A percentile compares a stretch with the other conserved stretches of the same genome.
Evolutionary conservation across 1,284 basidiomycete species (phyloP).

Genomic region (Macrocystidia cucumis): DNA sequence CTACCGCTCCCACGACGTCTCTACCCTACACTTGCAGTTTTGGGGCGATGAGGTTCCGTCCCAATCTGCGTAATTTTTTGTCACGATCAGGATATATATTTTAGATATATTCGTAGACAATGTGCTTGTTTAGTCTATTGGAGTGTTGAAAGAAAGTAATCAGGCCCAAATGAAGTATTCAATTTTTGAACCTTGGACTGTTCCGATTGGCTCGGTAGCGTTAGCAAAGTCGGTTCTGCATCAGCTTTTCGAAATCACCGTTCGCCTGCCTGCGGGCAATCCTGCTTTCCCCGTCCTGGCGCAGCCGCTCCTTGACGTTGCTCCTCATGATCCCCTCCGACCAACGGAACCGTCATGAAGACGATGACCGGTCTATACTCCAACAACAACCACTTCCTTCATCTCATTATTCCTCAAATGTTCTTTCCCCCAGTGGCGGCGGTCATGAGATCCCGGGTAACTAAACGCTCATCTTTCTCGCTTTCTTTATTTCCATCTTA

Average conservation of each 20-base stretch:
- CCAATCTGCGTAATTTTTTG: too few relatives aligned
- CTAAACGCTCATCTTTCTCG: conserved; percentile 14
- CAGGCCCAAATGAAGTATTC: conserved; percentile 12
- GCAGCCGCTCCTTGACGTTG: conserved; percentile 25
- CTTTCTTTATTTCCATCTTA: conserved; percentile 12
- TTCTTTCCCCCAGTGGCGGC: conserved; percentile 14
- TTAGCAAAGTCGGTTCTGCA: conserved; percentile 29
- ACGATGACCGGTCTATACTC: too few relatives aligned
- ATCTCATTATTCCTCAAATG: conserved; percentile 5
- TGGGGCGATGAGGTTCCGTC: conserved; percentile 9
- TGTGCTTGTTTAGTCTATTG: conserved; percentile 5
- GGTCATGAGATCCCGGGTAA: conserved; percentile 29
- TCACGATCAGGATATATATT: too few relatives aligned
- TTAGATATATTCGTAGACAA: not conserved
- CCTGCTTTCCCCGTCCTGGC: conserved; percentile 35
- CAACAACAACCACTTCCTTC: not conserved
- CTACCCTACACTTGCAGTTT: conserved; percentile 22
- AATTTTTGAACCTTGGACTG: conserved; percentile 27
- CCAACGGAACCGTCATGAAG: conserved; percentile 36
- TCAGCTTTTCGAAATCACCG: conserved; percentile 36
- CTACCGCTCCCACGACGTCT: conserved; percentile 34
- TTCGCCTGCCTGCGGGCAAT: conserved; percentile 33
- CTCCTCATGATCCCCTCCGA: conserved; percentile 33
- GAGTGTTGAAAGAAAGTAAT: conserved; percentile 6
- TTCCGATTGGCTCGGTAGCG: conserved; percentile 44